These are phyloP conservation scores for Trichoderma afroharzianum DNA, from an alignment of 2,329 filamentous ascomycete species.

Conservation along the genomic window DNA sequence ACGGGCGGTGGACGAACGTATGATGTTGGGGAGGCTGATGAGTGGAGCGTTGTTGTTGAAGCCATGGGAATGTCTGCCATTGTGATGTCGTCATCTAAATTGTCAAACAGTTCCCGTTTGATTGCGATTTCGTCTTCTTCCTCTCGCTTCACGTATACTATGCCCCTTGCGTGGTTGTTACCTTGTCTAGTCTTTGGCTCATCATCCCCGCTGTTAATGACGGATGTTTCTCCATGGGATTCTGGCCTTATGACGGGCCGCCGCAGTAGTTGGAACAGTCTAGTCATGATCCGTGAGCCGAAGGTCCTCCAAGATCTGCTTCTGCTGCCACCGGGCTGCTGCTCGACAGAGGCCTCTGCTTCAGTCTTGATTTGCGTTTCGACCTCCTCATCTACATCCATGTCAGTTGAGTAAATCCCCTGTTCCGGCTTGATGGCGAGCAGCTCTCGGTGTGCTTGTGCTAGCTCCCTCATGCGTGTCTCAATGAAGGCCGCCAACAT, in stretches of 20 bases:
- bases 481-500: constrained; percentile 35
- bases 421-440: constrained; percentile 28
- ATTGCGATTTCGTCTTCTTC: not conserved
- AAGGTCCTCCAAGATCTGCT: not conserved
- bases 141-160: not conserved
- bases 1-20: constrained; percentile 37
- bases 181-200: no score
- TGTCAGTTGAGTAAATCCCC: not conserved
- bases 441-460: constrained; percentile 35
- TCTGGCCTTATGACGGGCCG: not conserved
- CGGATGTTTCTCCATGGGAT: not conserved
- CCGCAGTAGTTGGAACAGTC: not conserved
- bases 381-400: constrained; percentile 25
- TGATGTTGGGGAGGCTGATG: not conserved
- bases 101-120: constrained; percentile 1
- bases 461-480: constrained; percentile 34
- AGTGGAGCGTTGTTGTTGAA: not conserved
- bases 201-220: not conserved
- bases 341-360: not conserved
- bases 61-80: constrained; percentile 10
- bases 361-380: constrained; percentile 9
- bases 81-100: constrained; percentile 8
- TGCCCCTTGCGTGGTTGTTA: not conserved
- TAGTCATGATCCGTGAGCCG: not conserved
- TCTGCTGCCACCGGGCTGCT: not conserved